phyloP scores from a whole-genome alignment of 2,329 filamentous ascomycete genomes.

The Fusarium gaditjirri region DNA sequence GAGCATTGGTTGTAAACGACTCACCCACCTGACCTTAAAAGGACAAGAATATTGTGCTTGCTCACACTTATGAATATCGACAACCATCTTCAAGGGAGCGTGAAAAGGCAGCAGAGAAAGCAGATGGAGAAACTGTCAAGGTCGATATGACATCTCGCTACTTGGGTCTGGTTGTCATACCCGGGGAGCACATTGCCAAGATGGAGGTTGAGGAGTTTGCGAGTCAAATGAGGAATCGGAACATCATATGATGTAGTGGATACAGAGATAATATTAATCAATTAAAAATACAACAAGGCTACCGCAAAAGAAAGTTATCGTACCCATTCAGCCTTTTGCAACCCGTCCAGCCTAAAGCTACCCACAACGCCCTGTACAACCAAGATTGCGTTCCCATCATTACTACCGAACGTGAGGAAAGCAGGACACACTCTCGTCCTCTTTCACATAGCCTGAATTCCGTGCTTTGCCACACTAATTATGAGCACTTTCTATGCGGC shows the following conservation, averaged over 20 bases:
- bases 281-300: slow-evolving; percentile 44
- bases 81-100: slow-evolving; percentile 68
- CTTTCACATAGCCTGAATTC: neutral
- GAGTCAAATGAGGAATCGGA: slow-evolving; percentile 58
- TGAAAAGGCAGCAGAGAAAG: slow-evolving; percentile 50
- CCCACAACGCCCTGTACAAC: slow-evolving; percentile 45
- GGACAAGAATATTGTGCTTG: slow-evolving; percentile 90
- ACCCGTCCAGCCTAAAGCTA: slow-evolving; percentile 31
- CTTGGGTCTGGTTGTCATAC: slow-evolving; percentile 89
- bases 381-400: slow-evolving; percentile 37
- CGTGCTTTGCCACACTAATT: slow-evolving; percentile 7
- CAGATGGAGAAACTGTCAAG: slow-evolving; percentile 58
- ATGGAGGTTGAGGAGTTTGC: slow-evolving; percentile 86
- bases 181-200: slow-evolving; percentile 84
- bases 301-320: slow-evolving; percentile 37
- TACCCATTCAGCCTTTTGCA: slow-evolving; percentile 41
- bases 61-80: slow-evolving; percentile 89
- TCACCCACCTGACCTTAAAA: slow-evolving; percentile 50
- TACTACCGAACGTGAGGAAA: slow-evolving; percentile 24
- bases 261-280: slow-evolving; percentile 42
- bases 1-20: neutral
- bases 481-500: slow-evolving; percentile 51
- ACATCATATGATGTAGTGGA: slow-evolving; percentile 17
- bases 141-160: slow-evolving; percentile 85
- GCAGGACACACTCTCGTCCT: neutral